Evolutionary conservation across 2,329 filamentous ascomycete genomes (phyloP).

Genomic region (Nothophoma quercina): DNA sequence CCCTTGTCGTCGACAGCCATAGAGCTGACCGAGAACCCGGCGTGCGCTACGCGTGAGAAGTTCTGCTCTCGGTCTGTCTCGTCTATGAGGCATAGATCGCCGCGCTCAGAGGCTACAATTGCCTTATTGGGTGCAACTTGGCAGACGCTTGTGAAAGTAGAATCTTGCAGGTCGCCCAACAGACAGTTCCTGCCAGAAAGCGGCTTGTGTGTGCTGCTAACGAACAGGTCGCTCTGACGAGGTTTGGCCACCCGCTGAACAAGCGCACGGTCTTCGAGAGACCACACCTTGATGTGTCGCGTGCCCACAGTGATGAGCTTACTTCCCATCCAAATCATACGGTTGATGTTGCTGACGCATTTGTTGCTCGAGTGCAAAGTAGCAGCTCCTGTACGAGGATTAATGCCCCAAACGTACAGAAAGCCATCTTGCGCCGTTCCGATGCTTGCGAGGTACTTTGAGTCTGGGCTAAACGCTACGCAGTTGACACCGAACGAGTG

Average conservation of each 20-base stretch:
- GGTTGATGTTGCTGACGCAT: constrained; percentile 84
- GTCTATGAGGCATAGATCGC: constrained; percentile 88
- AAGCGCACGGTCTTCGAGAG: constrained; percentile 70
- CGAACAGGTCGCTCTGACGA: constrained; percentile 49
- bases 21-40: constrained; percentile 73
- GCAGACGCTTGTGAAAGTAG: constrained; percentile 81
- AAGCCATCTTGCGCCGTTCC: constrained; percentile 93
- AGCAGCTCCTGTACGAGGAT: constrained; percentile 79
- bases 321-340: constrained; percentile 90
- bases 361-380: constrained; percentile 87
- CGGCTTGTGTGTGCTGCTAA: constrained; percentile 62
- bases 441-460: constrained; percentile 84
- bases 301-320: constrained; percentile 86
- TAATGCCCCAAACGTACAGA: constrained; percentile 88
- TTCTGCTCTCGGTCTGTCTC: constrained; percentile 76
- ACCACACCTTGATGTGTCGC: constrained; percentile 93
- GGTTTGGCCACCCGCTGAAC: constrained; percentile 59
- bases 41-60: constrained; percentile 69
- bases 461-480: constrained; percentile 88
- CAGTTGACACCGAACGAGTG: constrained; percentile 89
- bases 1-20: constrained; percentile 67
- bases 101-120: constrained; percentile 84
- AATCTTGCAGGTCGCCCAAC: constrained; percentile 80
- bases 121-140: constrained; percentile 76
- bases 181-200: constrained; percentile 87